These are phyloP conservation scores for Purshia tridentata DNA, from an alignment of 306 rosid genomes.

Conservation along the genomic window DNA sequence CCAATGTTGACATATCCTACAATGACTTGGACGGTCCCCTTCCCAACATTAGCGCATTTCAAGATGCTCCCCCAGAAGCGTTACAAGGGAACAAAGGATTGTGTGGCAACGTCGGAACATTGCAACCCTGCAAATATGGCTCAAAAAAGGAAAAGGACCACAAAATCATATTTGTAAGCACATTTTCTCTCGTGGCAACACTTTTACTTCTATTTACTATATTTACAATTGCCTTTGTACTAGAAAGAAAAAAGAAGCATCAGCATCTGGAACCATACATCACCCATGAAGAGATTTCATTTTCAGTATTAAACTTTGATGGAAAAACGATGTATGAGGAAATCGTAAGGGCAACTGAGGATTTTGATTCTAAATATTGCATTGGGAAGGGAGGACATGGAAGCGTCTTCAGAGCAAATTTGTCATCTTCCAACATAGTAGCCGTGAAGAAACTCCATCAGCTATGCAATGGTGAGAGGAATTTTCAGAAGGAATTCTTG, in stretches of 20 bases:
- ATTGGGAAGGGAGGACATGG: slow-evolving; percentile 18
- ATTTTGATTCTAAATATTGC: slow-evolving; percentile 20
- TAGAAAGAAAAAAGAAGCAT: neutral
- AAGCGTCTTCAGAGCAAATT: slow-evolving; percentile 14
- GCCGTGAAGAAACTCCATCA: slow-evolving; percentile 23
- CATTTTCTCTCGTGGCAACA: neutral
- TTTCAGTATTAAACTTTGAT: neutral
- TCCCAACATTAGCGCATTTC: neutral
- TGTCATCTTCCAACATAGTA: neutral
- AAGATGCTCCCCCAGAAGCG: neutral
- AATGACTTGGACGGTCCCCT: too few species aligned
- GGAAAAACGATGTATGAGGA: slow-evolving; percentile 1
- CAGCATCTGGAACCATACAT: neutral
- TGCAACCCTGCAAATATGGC: neutral
- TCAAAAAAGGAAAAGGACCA: neutral
- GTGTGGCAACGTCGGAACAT: neutral
- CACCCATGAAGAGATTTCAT: neutral
- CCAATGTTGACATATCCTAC: too few species aligned
- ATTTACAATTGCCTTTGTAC: neutral
- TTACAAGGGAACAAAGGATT: neutral
- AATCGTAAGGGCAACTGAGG: slow-evolving; percentile 3
- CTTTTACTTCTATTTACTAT: neutral
- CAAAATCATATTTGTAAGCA: neutral
- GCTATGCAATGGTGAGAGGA: neutral
- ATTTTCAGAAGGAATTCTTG: neutral